These are phyloP conservation scores for Pseudogymnoascus sp. DNA, from an alignment of 2,329 filamentous ascomycete species.

Conservation along the genomic window DNA sequence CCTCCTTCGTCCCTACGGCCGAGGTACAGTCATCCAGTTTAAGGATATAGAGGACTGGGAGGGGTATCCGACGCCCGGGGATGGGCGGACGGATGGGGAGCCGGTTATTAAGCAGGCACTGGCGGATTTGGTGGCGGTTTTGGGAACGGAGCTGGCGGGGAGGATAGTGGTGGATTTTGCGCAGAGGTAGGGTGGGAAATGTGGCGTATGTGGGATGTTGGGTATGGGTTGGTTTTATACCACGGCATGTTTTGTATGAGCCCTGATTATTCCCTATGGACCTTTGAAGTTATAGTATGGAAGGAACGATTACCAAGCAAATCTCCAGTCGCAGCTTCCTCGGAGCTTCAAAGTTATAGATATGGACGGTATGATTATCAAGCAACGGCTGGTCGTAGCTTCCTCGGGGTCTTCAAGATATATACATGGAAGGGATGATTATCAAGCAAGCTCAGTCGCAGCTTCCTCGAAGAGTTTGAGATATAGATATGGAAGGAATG, in stretches of 20 bases:
- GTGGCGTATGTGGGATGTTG: background rate
- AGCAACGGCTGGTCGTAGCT: background rate
- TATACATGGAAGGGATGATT: background rate
- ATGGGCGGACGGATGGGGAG: background rate
- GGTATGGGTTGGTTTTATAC: background rate
- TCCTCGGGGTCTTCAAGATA: background rate
- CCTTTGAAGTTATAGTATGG: background rate
- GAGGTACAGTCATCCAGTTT: constrained; percentile 33
- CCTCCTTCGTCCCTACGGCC: constrained; percentile 40
- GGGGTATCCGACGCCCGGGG: background rate
- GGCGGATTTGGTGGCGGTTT: constrained; percentile 45
- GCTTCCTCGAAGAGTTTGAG: background rate
- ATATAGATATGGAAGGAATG: background rate
- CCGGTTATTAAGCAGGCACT: background rate
- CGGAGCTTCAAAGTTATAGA: background rate
- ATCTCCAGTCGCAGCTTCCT: background rate
- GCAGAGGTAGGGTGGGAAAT: constrained; percentile 11
- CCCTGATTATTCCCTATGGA: background rate
- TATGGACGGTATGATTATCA: background rate
- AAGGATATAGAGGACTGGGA: constrained; percentile 54
- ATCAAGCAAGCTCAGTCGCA: background rate
- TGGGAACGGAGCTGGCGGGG: constrained; percentile 52
- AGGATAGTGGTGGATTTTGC: constrained; percentile 52
- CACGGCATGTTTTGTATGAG: background rate
- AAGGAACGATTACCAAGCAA: background rate